Evolutionary conservation across 805 yeast genomes (phyloP).

Genomic region (Saturnispora galanensis): DNA sequence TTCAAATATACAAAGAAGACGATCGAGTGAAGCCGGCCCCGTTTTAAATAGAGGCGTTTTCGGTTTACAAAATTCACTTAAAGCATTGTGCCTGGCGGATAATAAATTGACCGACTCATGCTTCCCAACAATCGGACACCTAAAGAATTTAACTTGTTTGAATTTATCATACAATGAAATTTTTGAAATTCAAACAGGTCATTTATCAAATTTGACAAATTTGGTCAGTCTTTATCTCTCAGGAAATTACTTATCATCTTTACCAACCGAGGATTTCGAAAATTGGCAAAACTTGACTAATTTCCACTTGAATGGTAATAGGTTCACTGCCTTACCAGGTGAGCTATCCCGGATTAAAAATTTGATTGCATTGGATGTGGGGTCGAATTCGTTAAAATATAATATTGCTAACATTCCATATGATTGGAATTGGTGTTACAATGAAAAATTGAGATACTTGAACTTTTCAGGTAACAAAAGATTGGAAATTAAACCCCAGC

Average conservation of each 20-base stretch:
- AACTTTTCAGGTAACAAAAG: constrained; percentile 90
- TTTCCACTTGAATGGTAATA: constrained; percentile 71
- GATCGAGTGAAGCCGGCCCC: constrained; percentile 11
- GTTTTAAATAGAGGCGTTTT: constrained; percentile 2
- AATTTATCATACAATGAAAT: constrained; percentile 81
- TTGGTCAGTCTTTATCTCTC: constrained; percentile 64
- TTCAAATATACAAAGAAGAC: constrained; percentile 7
- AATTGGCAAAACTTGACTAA: constrained; percentile 46
- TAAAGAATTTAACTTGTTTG: constrained; percentile 48
- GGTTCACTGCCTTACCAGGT: constrained; percentile 77
- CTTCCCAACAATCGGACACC: constrained; percentile 54
- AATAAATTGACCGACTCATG: constrained; percentile 74
- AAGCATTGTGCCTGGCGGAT: constrained; percentile 62
- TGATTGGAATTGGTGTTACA: constrained; percentile 97
- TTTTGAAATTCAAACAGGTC: constrained; percentile 73
- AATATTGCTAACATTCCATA: constrained; percentile 90
- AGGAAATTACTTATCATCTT: constrained; percentile 68
- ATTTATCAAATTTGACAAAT: constrained; percentile 42
- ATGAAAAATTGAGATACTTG: constrained; percentile 61
- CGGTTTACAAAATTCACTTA: constrained; percentile 27
- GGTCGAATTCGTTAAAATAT: constrained; percentile 82
- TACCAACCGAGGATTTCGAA: constrained; percentile 83
- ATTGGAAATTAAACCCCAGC: constrained; percentile 72
- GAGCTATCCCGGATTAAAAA: constrained; percentile 63
- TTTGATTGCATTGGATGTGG: constrained; percentile 73